Base-by-base conservation (phyloP, 192 early-diverging fungal species). In the Jimgerdemannia flammicorona region DNA sequence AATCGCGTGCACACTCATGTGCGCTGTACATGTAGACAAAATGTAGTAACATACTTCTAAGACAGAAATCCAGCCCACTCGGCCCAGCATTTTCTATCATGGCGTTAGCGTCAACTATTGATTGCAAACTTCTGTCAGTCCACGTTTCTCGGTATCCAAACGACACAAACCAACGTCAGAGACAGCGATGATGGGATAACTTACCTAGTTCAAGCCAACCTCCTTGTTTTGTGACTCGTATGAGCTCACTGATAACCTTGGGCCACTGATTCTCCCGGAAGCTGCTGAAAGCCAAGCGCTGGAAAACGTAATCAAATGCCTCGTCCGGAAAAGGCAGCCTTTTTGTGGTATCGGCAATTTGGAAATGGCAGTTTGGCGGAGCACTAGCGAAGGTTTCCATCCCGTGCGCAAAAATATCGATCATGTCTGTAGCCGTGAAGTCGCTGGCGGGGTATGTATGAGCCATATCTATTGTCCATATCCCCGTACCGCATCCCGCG, bases 61-160 rank as follows among this genome's bases (percentile, higher is more conserved):
- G 49, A 59, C 49, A 59, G 9, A 0, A 42, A 2, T 69, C 17
- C 67, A 69, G 6, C 17, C 17, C 67, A 69, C 6, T 7, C 0
- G 39, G 39, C 17, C 67, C 39, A 69, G 8, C 39, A 2, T 42
- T 69, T 66, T 78, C 64, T 59, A 66, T 18, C 63, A 78, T 70
- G 78, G 74, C 68, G 80, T 74, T 3, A 59, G 68, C 40, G 76
- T 81, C 20, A 77, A 81, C 72, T 59, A 59, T 59, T 59, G 80
- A 78, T 59, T 70, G 63, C 44, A 66, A 43, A 4, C 66, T 49
- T 9, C 44, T 66, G 18, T 43, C 42, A 41, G 14, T 20, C 71
- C 3, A 43, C 44, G 43, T 2, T 69, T 3, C 44, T 70, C 19
- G 66, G 71, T 0, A 72, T 72, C 6, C 76, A 49, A 9, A n/a